phyloP scores from a whole-genome alignment of 2,329 filamentous ascomycete species.

The Xylariaceae sp. region DNA sequence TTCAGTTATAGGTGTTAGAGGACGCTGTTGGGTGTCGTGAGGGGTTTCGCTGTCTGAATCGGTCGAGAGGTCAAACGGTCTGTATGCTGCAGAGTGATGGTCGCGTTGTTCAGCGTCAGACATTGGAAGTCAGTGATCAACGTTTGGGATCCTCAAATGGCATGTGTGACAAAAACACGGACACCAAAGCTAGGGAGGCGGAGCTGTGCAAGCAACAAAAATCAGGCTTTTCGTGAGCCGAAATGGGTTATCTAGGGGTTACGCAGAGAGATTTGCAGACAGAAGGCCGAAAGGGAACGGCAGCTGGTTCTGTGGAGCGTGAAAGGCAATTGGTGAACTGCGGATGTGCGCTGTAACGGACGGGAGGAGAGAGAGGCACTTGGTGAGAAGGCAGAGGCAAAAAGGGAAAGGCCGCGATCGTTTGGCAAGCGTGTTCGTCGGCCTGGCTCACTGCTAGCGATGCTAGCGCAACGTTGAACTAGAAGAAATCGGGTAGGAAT shows the following conservation, averaged over 20 bases:
- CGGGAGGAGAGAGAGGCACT: constrained; percentile 16
- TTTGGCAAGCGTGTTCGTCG: constrained; percentile 13
- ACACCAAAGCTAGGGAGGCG: constrained; percentile 31
- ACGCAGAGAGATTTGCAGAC: constrained; percentile 11
- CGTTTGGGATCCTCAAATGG: constrained; percentile 24
- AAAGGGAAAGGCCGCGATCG: constrained; percentile 7
- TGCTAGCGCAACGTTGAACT: constrained; percentile 6
- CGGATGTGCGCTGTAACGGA: constrained; percentile 26
- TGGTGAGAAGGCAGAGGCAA: constrained; percentile 21
- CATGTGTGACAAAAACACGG: constrained; percentile 34
- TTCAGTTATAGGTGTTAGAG: not conserved
- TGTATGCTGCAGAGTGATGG: constrained; percentile 31
- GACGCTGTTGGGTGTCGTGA: constrained; percentile 1
- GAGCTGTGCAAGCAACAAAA: constrained; percentile 18
- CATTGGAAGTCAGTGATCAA: constrained; percentile 38
- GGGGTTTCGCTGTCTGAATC: constrained; percentile 26
- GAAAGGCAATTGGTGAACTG: constrained; percentile 22
- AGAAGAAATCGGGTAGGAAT: constrained; percentile 12
- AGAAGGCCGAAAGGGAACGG: constrained; percentile 1
- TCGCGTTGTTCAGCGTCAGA: constrained; percentile 41
- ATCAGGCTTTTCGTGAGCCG: not conserved
- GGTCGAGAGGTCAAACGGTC: constrained; percentile 32
- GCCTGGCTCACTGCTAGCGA: constrained; percentile 1
- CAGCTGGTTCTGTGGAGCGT: constrained; percentile 17
- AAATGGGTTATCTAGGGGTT: not conserved